phyloP scores from a whole-genome alignment of 2,329 filamentous ascomycete genomes.

The Incumbomyces delicatus region DNA sequence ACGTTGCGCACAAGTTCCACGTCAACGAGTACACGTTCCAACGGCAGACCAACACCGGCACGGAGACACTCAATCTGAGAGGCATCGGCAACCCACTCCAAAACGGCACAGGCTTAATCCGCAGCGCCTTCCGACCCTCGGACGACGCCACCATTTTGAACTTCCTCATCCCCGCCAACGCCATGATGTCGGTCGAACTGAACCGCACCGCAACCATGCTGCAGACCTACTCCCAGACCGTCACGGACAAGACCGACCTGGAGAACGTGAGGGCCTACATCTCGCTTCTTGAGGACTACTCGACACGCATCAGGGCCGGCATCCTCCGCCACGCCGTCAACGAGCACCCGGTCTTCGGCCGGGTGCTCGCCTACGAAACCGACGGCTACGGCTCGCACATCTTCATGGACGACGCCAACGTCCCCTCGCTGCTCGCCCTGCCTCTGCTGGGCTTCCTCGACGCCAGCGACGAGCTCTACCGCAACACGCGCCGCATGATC shows the following conservation, averaged over 20 bases:
- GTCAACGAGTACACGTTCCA: constrained; percentile 82
- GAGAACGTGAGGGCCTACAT: constrained; percentile 33
- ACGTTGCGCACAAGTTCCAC: constrained; percentile 52
- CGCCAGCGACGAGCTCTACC: constrained; percentile 59
- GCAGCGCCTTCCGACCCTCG: constrained; percentile 87
- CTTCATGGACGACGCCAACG: constrained; percentile 58
- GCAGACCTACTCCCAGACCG: constrained; percentile 26
- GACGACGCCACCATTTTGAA: constrained; percentile 92
- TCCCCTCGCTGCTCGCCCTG: constrained; percentile 52
- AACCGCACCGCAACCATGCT: constrained; percentile 63
- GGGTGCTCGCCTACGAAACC: constrained; percentile 56
- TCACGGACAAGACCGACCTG: constrained; percentile 18
- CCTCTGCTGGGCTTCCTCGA: constrained; percentile 51
- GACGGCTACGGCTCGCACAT: constrained; percentile 54
- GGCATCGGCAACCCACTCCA: constrained; percentile 90
- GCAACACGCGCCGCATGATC: constrained; percentile 79
- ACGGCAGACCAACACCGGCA: constrained; percentile 67
- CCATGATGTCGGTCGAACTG: constrained; percentile 89
- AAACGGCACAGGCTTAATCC: constrained; percentile 69
- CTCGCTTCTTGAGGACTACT: constrained; percentile 41
- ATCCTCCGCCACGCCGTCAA: constrained; percentile 76
- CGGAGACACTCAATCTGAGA: constrained; percentile 73
- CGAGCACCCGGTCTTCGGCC: constrained; percentile 39
- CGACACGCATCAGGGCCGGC: constrained; percentile 59
- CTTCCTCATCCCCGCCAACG: constrained; percentile 91